phyloP scores from a whole-genome alignment of 441 rosid species.

The Erysimum cheiri region DNA sequence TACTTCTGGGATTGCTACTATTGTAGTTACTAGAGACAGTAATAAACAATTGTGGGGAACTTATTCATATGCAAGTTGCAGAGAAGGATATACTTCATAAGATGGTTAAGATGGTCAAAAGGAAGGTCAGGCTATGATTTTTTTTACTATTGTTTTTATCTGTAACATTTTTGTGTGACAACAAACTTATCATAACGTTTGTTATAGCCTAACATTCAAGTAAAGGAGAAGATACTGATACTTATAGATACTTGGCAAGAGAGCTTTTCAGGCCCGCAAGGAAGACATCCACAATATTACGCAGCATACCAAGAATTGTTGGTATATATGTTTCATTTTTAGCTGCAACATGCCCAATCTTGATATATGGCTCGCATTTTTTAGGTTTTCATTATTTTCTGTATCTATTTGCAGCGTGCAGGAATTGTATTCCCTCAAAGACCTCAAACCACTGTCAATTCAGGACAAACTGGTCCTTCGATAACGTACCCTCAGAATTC shows the following conservation, averaged over 20 bases:
- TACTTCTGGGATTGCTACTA: constrained; percentile 18
- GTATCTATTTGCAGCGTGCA: constrained; percentile 70
- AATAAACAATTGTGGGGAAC: constrained; percentile 94
- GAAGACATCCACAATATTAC: constrained; percentile 95
- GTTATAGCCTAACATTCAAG: constrained; percentile 80
- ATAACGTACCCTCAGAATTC: constrained; percentile 65
- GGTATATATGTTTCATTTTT: constrained; percentile 60
- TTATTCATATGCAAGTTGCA: constrained; percentile 96
- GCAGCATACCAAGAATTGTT: constrained; percentile 92
- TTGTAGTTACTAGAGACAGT: constrained; percentile 91
- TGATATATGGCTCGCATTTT: background rate
- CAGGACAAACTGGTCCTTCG: constrained; percentile 80
- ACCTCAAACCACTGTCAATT: constrained; percentile 70
- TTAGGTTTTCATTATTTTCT: background rate
- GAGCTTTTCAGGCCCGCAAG: constrained; percentile 88
- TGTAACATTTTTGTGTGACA: constrained; percentile 13
- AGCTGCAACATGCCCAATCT: background rate
- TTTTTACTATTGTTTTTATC: constrained; percentile 11
- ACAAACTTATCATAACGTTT: constrained; percentile 37
- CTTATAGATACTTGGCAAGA: constrained; percentile 98
- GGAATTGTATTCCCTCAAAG: constrained; percentile 93
- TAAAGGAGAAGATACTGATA: constrained; percentile 91
- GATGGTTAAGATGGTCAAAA: constrained; percentile 88
- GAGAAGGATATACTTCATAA: constrained; percentile 90
- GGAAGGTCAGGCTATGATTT: constrained; percentile 64